phyloP scores from a whole-genome alignment of 768 basidiomycete genomes.

The Epithele typhae region DNA sequence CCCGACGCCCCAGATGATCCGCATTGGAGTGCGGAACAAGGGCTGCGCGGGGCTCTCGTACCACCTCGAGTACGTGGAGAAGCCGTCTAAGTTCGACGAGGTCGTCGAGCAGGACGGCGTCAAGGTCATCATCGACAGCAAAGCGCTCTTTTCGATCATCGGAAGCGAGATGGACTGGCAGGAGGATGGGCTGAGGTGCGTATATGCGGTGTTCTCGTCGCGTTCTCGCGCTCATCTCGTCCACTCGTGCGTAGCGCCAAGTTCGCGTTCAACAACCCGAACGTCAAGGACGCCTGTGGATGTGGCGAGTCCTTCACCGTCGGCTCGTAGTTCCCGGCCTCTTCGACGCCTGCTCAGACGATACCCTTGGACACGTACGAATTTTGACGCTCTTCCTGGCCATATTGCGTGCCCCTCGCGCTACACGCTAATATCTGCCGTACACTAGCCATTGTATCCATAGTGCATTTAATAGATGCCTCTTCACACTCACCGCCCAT shows the following conservation, averaged over 20 bases:
- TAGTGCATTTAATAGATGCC: not conserved
- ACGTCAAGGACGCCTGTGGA: slow-evolving; percentile 92
- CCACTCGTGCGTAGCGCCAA: slow-evolving; percentile 56
- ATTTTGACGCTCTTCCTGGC: not conserved
- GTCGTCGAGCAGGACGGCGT: slow-evolving; percentile 95
- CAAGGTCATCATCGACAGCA: slow-evolving; percentile 90
- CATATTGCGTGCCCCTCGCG: not conserved
- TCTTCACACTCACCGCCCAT: too few species aligned
- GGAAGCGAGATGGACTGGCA: slow-evolving; percentile 99
- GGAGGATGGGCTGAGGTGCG: slow-evolving; percentile 85
- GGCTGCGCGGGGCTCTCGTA: slow-evolving; percentile 92
- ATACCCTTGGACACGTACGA: slow-evolving; percentile 8
- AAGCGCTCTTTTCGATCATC: slow-evolving; percentile 96
- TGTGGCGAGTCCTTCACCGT: slow-evolving; percentile 92
- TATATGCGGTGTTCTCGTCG: too few species aligned
- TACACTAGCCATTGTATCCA: slow-evolving; percentile 12
- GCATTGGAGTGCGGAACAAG: slow-evolving; percentile 95
- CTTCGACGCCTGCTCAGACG: not conserved
- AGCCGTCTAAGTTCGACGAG: slow-evolving; percentile 90
- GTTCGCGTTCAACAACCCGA: slow-evolving; percentile 86
- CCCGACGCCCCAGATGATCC: slow-evolving; percentile 87
- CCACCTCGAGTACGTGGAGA: slow-evolving; percentile 93
- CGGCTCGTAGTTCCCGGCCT: slow-evolving; percentile 19
- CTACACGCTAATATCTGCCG: slow-evolving; percentile 9
- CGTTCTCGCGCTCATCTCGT: slow-evolving; percentile 2